A percentile compares a stretch with the other conserved stretches of the same genome.
Conservation (phyloP, 805 yeast species). For the Metschnikowia hibisci region DNA sequence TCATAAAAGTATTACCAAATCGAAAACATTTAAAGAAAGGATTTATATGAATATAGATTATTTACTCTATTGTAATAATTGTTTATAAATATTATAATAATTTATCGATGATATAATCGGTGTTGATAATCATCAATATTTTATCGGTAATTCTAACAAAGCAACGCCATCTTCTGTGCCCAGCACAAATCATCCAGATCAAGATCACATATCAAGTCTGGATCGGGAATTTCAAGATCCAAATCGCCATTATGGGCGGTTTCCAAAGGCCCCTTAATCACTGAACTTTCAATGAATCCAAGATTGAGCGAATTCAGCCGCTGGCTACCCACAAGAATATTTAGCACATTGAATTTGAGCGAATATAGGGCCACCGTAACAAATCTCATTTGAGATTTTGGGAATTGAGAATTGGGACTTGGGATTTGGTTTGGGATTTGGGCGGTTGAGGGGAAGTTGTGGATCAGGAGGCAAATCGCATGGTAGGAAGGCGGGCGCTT, state of each 20-base stretch:
- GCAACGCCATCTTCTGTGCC: too few species aligned
- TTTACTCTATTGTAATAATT: too few species aligned
- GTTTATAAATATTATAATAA: too few species aligned
- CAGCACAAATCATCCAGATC: neutral
- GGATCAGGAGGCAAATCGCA: neutral
- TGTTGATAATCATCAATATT: too few species aligned
- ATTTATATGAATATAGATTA: too few species aligned
- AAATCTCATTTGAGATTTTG: conserved; percentile 38
- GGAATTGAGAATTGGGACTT: too few species aligned
- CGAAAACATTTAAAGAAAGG: too few species aligned
- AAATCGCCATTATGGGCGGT: conserved; percentile 23
- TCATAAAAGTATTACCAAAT: too few species aligned
- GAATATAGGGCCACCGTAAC: conserved; percentile 31
- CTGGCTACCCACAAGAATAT: conserved; percentile 30
- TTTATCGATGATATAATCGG: too few species aligned
- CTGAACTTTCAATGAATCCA: conserved; percentile 32
- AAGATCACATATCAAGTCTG: neutral
- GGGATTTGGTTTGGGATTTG: too few species aligned
- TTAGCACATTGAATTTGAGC: conserved; percentile 36
- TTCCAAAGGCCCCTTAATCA: conserved; percentile 25
- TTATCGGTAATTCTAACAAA: too few species aligned
- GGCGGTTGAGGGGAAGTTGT: neutral
- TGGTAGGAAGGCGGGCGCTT: too few species aligned
- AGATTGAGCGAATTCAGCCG: conserved; percentile 31
- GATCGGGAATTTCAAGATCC: neutral